These are phyloP conservation scores for Gleditsia sinensis DNA, from an alignment of 306 rosid genomes.

Conservation along the genomic window DNA sequence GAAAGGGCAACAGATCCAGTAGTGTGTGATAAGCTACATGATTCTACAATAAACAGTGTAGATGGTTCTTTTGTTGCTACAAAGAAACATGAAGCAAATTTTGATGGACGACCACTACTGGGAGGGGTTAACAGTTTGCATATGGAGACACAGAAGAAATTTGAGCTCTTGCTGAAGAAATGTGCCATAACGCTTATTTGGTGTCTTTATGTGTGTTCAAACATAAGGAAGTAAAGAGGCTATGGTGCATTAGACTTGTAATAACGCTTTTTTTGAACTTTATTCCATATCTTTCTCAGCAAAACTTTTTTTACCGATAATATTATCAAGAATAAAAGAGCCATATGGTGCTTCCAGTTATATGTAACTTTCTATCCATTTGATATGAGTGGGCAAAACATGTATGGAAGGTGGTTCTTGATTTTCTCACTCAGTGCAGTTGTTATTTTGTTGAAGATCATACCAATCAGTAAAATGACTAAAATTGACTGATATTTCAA, in stretches of 20 bases:
- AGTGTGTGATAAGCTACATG: slow-evolving; percentile 30
- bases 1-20: no score
- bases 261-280: background rate
- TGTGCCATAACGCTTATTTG: slow-evolving; percentile 30
- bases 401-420: background rate
- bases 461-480: background rate
- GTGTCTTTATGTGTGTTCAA: background rate
- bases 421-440: background rate
- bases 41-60: slow-evolving; percentile 41
- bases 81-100: slow-evolving; percentile 41
- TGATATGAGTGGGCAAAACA: background rate
- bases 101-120: slow-evolving; percentile 51
- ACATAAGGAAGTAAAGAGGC: background rate
- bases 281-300: no score
- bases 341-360: background rate
- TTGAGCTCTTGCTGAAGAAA: slow-evolving; percentile 32
- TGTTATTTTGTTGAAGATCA: slow-evolving; percentile 8
- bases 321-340: background rate
- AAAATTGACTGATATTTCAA: no score
- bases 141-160: slow-evolving; percentile 27
- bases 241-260: background rate
- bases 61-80: slow-evolving; percentile 26
- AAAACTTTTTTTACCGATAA: background rate
- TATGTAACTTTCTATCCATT: background rate
- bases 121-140: slow-evolving; percentile 51